Conservation (phyloP, 2,329 filamentous ascomycete genomes). For the Calonectria fujianensis region DNA sequence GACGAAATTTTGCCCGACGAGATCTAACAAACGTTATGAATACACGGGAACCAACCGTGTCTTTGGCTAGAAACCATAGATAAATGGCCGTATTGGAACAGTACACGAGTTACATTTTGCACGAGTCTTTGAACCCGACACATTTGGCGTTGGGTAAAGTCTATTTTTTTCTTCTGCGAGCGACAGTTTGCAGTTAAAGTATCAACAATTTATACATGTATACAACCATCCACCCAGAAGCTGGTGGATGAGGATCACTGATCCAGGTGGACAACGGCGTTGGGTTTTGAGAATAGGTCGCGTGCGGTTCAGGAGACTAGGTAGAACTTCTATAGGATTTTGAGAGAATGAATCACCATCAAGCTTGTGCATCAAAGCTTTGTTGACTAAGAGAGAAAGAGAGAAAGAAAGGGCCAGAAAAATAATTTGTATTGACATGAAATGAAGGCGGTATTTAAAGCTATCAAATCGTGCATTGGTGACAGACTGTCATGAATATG, state of each 20-base stretch:
- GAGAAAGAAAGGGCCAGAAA: neutral
- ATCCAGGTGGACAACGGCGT: constrained; percentile 34
- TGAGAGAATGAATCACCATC: constrained; percentile 21
- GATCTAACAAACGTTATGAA: constrained; percentile 49
- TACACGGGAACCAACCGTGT: neutral
- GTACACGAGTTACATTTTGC: neutral
- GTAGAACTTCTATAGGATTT: constrained; percentile 30
- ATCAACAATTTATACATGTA: constrained; percentile 25
- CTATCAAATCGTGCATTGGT: neutral
- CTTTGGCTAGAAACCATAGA: neutral
- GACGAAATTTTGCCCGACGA: constrained; percentile 57
- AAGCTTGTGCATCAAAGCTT: neutral
- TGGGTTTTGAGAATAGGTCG: constrained; percentile 22
- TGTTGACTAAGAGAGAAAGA: neutral
- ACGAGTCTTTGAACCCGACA: neutral
- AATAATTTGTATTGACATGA: neutral
- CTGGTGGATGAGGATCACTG: constrained; percentile 19
- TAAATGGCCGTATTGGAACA: neutral
- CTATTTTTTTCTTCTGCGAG: constrained; percentile 3
- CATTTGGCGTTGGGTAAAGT: constrained; percentile 32
- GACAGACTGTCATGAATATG: neutral
- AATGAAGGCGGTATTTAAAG: neutral
- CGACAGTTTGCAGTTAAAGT: neutral
- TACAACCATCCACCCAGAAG: neutral
- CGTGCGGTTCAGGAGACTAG: constrained; percentile 19